Evolutionary conservation across 768 basidiomycete genomes (phyloP), one percentile per base, ranked within the genome.

Genomic region (Sutorius australiensis): DNA sequence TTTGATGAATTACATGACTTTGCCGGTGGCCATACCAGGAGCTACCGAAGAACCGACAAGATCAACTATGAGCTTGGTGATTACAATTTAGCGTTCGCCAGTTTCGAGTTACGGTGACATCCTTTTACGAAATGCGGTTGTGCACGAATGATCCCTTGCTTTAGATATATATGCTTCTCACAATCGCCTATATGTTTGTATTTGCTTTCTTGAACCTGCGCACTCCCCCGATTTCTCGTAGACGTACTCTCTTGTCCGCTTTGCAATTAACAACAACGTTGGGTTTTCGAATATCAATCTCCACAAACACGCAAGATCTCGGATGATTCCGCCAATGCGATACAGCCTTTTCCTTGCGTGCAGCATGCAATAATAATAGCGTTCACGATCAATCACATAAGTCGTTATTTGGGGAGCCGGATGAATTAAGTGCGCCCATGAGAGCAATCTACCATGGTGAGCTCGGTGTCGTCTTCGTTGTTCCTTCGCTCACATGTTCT

Each of bases 31-130:
- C 51, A 56, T 66, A 50, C 60, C 59, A 59, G 63, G 58, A 70
- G 62, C 13, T 98, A 95, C 72, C 83, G 76, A 60, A 77, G 94
- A 59, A 95, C 90, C 46, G 97, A 98, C 75, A 92, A 95, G 73
- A 98, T 99, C 69, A 92, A 95, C 68, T 99, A 99, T 75, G 94
- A 95, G 69, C 93, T 98, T 67, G 89, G 90, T 42, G 92, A 87
- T 48, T 94, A 94, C 67, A 90, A 92, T 67, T 76, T 94, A 55
- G 91, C 91, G 14, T 94, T 92, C 68, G 88, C 92, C 37, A 92
- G 85, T 67, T 94, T 92, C 70, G 88, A 92, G 70, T 65, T 76
- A 64, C 69, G 71, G 57, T 73, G 63, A 71, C 49, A 53, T 51
- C 43, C 44, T 27, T 43, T 46, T 52, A 42, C 50, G 34, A 49